phyloP scores from a whole-genome alignment of 331 rosid species.

The Pyracantha coccinea region DNA sequence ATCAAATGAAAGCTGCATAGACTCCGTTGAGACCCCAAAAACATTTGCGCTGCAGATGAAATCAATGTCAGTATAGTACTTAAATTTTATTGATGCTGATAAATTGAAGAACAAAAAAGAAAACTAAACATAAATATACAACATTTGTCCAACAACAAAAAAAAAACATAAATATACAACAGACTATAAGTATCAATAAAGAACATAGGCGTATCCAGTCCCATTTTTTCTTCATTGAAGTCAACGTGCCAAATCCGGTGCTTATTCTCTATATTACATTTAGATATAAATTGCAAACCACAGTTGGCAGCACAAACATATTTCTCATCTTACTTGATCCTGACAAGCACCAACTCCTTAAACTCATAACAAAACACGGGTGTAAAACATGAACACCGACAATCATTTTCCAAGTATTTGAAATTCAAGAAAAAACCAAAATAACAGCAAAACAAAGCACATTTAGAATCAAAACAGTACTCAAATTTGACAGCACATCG shows the following conservation, averaged over 20 bases:
- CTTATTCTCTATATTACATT: background rate
- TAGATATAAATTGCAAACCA: background rate
- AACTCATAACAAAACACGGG: no score
- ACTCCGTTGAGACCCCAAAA: conserved; percentile 96
- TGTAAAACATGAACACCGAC: no score
- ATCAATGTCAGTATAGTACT: conserved; percentile 23
- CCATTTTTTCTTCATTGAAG: background rate
- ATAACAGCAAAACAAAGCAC: no score
- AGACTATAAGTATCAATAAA: background rate
- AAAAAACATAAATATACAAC: background rate
- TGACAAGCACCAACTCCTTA: no score
- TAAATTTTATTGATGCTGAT: background rate
- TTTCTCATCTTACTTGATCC: background rate
- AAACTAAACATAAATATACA: background rate
- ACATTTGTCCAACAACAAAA: no score
- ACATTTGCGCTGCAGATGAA: conserved; percentile 65
- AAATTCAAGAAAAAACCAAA: no score
- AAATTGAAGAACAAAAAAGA: background rate
- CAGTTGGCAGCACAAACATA: background rate
- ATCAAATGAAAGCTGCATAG: conserved; percentile 98
- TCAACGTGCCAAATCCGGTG: background rate
- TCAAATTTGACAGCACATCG: no score
- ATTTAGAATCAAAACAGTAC: no score
- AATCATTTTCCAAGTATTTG: no score
- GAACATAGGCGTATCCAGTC: background rate